A percentile compares a stretch with the other conserved stretches of the same genome.
These are phyloP conservation scores for Geranium rotundifolium DNA, from an alignment of 345 rosid species.

Conservation along the genomic window DNA sequence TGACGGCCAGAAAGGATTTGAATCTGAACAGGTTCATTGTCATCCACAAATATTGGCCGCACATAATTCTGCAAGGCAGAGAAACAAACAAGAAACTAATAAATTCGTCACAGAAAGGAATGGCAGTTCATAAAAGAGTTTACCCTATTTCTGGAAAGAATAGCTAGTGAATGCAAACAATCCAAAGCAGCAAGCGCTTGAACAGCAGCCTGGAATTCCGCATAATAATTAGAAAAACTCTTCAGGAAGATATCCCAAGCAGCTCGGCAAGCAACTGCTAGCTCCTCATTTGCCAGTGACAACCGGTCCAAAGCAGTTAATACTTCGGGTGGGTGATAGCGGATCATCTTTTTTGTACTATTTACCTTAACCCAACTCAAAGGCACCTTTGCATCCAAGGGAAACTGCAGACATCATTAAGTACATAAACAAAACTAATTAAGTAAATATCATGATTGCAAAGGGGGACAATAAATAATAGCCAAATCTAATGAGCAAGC, in stretches of 20 bases:
- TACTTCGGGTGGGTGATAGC: constrained; percentile 91
- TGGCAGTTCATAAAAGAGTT: constrained; percentile 1
- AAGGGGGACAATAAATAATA: no score
- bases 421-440: no score
- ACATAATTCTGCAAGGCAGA: constrained; percentile 53
- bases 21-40: constrained; percentile 64
- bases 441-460: background rate
- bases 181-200: constrained; percentile 86
- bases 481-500: no score
- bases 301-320: constrained; percentile 58
- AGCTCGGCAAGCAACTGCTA: constrained; percentile 48
- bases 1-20: constrained; percentile 67
- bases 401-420: constrained; percentile 38
- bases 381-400: constrained; percentile 60
- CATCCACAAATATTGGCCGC: constrained; percentile 53
- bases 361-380: constrained; percentile 70
- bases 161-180: constrained; percentile 77
- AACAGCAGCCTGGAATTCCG: constrained; percentile 66
- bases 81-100: constrained; percentile 7
- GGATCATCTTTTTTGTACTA: constrained; percentile 74
- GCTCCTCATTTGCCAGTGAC: constrained; percentile 71
- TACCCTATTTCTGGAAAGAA: constrained; percentile 74
- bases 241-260: constrained; percentile 72
- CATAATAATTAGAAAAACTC: constrained; percentile 50
- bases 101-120: constrained; percentile 7